Evolutionary conservation across 1,139 yeast species (phyloP), one percentile per base, ranked within the genome.

Genomic region (Citeromyces siamensis): DNA sequence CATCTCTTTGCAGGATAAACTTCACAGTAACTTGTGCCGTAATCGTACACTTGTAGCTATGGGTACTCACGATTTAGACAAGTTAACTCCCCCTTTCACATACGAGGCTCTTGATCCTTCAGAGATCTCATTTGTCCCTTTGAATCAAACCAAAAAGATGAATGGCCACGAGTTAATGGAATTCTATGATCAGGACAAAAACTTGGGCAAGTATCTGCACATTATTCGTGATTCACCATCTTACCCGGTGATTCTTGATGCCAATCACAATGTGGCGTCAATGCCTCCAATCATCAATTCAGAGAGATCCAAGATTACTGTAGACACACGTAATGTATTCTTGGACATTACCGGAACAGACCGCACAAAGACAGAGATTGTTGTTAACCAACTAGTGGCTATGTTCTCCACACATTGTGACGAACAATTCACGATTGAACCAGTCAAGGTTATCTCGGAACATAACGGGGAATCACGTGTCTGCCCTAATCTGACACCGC

Each of bases 271-370:
- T 10, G 94, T 93, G 40, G 79, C 94, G 50, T 88, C 97, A 9
- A 61, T 93, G 64, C 99, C 99, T 36, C 99, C 99, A 45, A 82
- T 93, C 55, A 93, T 93, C 65, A 93, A 93, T 65, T 81, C 95
- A 28, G 80, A 93, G 53, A 84, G 71, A 53, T 81, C 95, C 40
- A 93, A 93, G 63, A 85, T 93, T 50, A 68, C 93, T 22, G 60
- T 86, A 46, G 69, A 84, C 44, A 88, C 98, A 42, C 77, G 66
- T 50, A 86, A 93, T 51, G 83, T 93, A 43, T 85, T 90, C 61
- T 77, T 93, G 50, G 99, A 93, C 47, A 75, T 86, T 41, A 88
- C 98, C 23, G 99, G 95, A 47, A 85, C 95, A 38, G 99, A 93
- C 59, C 81, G 65, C 59, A 86, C 97, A 44, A 88, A 90, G 62